These are phyloP conservation scores for Eucalyptus polyanthemos DNA, from an alignment of 345 rosid species.

Conservation along the genomic window DNA sequence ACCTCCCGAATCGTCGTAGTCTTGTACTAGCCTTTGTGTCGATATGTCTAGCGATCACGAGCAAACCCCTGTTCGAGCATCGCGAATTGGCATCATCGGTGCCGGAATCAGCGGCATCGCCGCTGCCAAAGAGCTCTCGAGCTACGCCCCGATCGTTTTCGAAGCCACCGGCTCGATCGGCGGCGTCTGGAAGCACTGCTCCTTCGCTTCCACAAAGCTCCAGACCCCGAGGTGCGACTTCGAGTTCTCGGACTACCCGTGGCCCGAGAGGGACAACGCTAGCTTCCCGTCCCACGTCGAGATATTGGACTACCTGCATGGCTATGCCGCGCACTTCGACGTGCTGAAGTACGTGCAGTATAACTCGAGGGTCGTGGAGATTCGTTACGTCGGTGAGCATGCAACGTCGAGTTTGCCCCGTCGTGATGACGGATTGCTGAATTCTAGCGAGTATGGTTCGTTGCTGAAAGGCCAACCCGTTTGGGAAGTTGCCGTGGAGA, in stretches of 20 bases:
- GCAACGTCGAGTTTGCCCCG: neutral
- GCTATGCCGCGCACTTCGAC: conserved; percentile 64
- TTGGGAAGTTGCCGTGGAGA: conserved; percentile 77
- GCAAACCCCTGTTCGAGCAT: neutral
- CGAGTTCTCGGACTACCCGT: conserved; percentile 82
- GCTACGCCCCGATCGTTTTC: conserved; percentile 49
- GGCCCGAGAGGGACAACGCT: conserved; percentile 65
- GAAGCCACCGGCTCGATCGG: conserved; percentile 79
- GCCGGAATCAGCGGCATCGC: conserved; percentile 92
- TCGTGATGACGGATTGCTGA: neutral
- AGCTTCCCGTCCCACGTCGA: conserved; percentile 54
- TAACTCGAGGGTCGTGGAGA: conserved; percentile 59
- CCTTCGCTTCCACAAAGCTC: conserved; percentile 65
- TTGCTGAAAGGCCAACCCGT: conserved; percentile 46
- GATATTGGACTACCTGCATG: conserved; percentile 62
- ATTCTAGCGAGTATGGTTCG: conserved; percentile 9
- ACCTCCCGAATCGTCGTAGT: neutral
- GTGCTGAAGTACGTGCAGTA: conserved; percentile 43
- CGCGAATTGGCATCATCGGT: conserved; percentile 60
- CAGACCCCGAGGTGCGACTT: conserved; percentile 59
- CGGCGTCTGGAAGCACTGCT: conserved; percentile 89
- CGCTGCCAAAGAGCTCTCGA: conserved; percentile 57
- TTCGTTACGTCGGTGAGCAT: conserved; percentile 34
- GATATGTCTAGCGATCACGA: neutral
- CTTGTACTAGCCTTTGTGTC: neutral